phyloP scores from a whole-genome alignment of 2,329 filamentous ascomycete species.

The Trichoderma asperellum region DNA sequence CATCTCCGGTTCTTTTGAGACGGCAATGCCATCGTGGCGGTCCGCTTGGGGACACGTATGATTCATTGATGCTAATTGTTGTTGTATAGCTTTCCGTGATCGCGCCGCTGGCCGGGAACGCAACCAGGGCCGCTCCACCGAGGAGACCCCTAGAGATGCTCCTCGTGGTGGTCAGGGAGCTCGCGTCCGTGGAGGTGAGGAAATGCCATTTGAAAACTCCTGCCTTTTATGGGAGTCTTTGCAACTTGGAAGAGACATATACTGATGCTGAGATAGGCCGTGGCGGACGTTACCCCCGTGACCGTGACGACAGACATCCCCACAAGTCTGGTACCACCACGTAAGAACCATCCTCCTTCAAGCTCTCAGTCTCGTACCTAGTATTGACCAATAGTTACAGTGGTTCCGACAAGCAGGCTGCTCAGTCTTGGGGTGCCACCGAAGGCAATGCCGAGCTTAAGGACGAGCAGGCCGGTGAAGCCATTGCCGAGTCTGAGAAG shows the following conservation, averaged over 20 bases:
- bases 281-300: conserved; percentile 56
- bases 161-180: conserved; percentile 67
- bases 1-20: neutral
- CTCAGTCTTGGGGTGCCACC: conserved; percentile 84
- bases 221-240: neutral
- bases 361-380: neutral
- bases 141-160: conserved; percentile 62
- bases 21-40: neutral
- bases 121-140: conserved; percentile 81
- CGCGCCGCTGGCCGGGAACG: conserved; percentile 76
- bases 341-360: conserved; percentile 45
- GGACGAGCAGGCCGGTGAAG: conserved; percentile 90
- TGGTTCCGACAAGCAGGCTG: conserved; percentile 83
- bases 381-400: conserved; percentile 47
- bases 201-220: neutral
- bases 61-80: conserved; percentile 23
- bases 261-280: conserved; percentile 49
- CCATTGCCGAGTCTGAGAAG: conserved; percentile 83
- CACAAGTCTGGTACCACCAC: conserved; percentile 47
- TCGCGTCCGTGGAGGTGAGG: conserved; percentile 62
- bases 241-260: neutral
- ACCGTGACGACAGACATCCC: conserved; percentile 61
- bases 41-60: conserved; percentile 12
- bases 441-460: conserved; percentile 83
- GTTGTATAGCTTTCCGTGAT: conserved; percentile 78